Evolutionary conservation across 2,329 filamentous ascomycete genomes (phyloP).

Genomic region (Macrophomina pseudophaseolina): DNA sequence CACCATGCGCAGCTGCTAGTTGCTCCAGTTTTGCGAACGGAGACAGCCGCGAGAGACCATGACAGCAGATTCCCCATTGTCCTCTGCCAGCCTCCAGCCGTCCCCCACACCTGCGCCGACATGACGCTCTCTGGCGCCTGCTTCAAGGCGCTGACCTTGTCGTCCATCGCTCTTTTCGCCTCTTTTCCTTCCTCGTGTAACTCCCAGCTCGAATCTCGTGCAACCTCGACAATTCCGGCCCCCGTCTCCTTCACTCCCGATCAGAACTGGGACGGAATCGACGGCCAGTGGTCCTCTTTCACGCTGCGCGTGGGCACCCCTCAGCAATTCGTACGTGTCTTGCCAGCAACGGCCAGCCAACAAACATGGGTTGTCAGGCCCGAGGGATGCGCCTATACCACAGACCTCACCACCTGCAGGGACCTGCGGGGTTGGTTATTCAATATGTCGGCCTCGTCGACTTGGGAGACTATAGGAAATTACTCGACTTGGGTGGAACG

Average conservation of each 20-base stretch:
- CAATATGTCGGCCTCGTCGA: slow-evolving; percentile 38
- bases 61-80: neutral
- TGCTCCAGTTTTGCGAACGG: neutral
- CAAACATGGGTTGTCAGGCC: slow-evolving; percentile 43
- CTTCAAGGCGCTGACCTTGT: slow-evolving; percentile 4
- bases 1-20: slow-evolving; percentile 2
- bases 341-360: slow-evolving; percentile 42
- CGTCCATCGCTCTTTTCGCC: neutral
- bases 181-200: neutral
- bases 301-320: slow-evolving; percentile 37
- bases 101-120: neutral
- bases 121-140: slow-evolving; percentile 4
- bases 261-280: slow-evolving; percentile 43
- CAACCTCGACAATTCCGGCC: neutral
- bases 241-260: slow-evolving; percentile 43
- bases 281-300: slow-evolving; percentile 42
- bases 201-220: slow-evolving; percentile 13
- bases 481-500: slow-evolving; percentile 37
- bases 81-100: slow-evolving; percentile 1
- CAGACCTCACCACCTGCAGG: slow-evolving; percentile 35
- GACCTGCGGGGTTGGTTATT: slow-evolving; percentile 38
- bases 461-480: slow-evolving; percentile 40
- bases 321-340: slow-evolving; percentile 37
- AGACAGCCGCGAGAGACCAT: neutral
- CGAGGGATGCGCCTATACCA: slow-evolving; percentile 39